phyloP scores from a whole-genome alignment of 164 flowering plant genomes.

The Hamamelis virginiana region DNA sequence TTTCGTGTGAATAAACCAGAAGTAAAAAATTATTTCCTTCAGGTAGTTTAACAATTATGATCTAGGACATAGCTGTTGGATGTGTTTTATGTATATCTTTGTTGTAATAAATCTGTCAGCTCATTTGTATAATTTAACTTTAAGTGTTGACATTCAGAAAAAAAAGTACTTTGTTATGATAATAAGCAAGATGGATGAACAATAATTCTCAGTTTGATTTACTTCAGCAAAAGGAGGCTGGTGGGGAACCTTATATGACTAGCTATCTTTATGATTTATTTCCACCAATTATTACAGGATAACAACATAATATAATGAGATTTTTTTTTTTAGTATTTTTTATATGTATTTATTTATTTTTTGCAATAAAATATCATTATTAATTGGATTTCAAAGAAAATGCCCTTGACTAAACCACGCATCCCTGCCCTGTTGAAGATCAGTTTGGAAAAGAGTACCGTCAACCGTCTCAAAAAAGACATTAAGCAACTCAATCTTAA shows the following conservation, averaged over 20 bases:
- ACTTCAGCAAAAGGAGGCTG: background rate
- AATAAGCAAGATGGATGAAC: too few relatives aligned
- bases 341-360: too few relatives aligned
- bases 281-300: background rate
- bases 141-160: too few relatives aligned
- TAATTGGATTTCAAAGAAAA: background rate
- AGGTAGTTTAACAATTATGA: background rate
- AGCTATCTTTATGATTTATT: background rate
- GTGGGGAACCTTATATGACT: background rate
- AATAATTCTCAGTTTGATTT: background rate
- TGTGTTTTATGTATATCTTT: background rate
- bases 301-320: background rate
- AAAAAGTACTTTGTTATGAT: too few relatives aligned
- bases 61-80: background rate
- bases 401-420: constrained; percentile 70
- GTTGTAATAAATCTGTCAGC: too few relatives aligned
- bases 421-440: constrained; percentile 82
- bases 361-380: too few relatives aligned
- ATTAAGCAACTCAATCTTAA: constrained; percentile 73
- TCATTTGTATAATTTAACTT: too few relatives aligned
- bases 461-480: constrained; percentile 73
- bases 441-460: constrained; percentile 71
- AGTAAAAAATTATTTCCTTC: background rate
- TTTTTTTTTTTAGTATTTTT: too few relatives aligned
- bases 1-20: background rate